These are phyloP conservation scores for Endoconidiophora laricicola DNA, from an alignment of 2,329 filamentous ascomycete species.

Conservation along the genomic window DNA sequence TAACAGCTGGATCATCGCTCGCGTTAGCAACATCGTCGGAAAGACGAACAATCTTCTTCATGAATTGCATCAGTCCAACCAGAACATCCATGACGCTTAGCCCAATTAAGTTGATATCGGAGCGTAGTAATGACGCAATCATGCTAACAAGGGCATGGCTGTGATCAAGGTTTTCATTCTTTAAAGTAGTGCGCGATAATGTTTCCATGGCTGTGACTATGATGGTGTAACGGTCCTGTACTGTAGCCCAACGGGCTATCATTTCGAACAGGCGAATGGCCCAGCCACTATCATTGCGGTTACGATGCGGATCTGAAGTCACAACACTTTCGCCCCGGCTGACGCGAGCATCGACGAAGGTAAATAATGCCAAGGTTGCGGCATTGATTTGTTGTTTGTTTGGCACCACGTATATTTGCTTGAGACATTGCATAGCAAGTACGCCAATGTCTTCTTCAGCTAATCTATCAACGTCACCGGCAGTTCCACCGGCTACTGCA, in stretches of 20 bases:
- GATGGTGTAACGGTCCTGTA: constrained; percentile 87
- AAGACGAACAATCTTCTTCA: constrained; percentile 59
- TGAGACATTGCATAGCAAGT: constrained; percentile 69
- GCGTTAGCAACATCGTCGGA: constrained; percentile 21
- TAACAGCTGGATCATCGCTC: constrained; percentile 18
- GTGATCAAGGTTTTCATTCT: constrained; percentile 53
- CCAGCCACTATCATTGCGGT: constrained; percentile 47
- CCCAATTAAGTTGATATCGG: constrained; percentile 84
- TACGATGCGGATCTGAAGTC: constrained; percentile 25
- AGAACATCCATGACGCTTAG: constrained; percentile 92
- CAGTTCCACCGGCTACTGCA: constrained; percentile 61
- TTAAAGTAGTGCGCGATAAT: constrained; percentile 49
- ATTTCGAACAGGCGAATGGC: constrained; percentile 66
- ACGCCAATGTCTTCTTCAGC: constrained; percentile 80
- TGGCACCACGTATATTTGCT: constrained; percentile 68
- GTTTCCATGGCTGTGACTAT: constrained; percentile 67
- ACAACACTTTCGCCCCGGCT: constrained; percentile 37
- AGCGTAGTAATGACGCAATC: constrained; percentile 67
- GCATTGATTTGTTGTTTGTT: constrained; percentile 67
- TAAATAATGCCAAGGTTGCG: constrained; percentile 56
- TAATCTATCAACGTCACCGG: constrained; percentile 72
- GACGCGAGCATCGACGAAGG: constrained; percentile 51
- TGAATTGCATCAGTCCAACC: constrained; percentile 68
- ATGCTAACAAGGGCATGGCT: constrained; percentile 63
- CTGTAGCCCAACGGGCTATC: constrained; percentile 72